Percentiles rank a stretch among this genome's conserved stretches.
phyloP scores from a whole-genome alignment of 768 basidiomycete genomes.

The Bullera alba region DNA sequence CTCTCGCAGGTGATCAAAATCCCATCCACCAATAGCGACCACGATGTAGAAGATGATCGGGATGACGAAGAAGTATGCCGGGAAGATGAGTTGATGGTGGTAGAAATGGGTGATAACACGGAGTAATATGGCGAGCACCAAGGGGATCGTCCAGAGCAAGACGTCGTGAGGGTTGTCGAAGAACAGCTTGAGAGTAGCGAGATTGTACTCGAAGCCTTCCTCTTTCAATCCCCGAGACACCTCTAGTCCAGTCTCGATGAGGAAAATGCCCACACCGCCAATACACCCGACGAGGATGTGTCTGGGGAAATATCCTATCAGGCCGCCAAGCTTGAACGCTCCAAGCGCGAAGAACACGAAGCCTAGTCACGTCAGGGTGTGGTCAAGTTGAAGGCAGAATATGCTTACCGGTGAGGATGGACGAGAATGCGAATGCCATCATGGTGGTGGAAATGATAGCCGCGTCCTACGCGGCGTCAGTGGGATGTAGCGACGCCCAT shows the following conservation, averaged over 20 bases:
- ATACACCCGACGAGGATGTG: conserved; percentile 95
- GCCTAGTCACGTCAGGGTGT: conserved; percentile 49
- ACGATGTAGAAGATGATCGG: conserved; percentile 77
- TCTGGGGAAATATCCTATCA: conserved; percentile 92
- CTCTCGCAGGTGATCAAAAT: conserved; percentile 57
- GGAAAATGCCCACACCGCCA: conserved; percentile 90
- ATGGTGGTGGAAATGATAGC: conserved; percentile 88
- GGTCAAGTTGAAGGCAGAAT: background rate
- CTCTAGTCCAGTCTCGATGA: conserved; percentile 81
- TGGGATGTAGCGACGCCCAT: background rate
- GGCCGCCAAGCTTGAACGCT: conserved; percentile 66
- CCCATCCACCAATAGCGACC: conserved; percentile 57
- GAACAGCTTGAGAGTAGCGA: conserved; percentile 62
- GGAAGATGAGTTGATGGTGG: conserved; percentile 87
- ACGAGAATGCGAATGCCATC: conserved; percentile 76
- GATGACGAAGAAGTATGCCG: conserved; percentile 56
- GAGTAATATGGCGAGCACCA: conserved; percentile 67
- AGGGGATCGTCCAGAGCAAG: conserved; percentile 69
- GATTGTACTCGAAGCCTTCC: conserved; percentile 65
- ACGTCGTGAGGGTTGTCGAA: conserved; percentile 61
- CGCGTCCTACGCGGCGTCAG: conserved; percentile 40
- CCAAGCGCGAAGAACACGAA: conserved; percentile 82
- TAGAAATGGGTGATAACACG: conserved; percentile 70
- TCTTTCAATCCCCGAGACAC: conserved; percentile 71
- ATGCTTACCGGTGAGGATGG: conserved; percentile 72